A percentile compares a stretch with the other conserved stretches of the same genome.
Conservation (phyloP, 179 eudicot genomes). For the Silene noctiflora region DNA sequence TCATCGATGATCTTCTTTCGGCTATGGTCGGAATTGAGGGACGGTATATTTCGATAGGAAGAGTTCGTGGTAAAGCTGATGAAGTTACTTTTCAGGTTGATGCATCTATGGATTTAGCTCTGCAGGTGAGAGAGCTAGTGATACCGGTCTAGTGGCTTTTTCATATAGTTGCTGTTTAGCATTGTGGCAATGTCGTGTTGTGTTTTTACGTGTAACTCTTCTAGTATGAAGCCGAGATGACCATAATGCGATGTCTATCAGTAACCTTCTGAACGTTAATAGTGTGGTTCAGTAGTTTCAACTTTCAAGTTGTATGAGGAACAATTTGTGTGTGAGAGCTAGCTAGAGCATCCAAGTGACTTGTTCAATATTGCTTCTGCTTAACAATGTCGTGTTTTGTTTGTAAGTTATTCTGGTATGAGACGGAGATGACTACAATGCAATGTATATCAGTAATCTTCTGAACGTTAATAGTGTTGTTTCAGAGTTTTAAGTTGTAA, state of each 20-base stretch:
- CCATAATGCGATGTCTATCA: no score
- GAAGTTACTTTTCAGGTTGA: slow-evolving; percentile 61
- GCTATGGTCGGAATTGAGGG: slow-evolving; percentile 92
- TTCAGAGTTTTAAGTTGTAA: not conserved
- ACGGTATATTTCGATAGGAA: slow-evolving; percentile 68
- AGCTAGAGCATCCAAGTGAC: not conserved
- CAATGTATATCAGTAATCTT: no score
- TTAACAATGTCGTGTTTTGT: slow-evolving; percentile 2
- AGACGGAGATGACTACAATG: no score
- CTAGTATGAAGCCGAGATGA: no score
- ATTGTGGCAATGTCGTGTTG: no score
- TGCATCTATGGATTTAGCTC: slow-evolving; percentile 93
- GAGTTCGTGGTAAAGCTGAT: slow-evolving; percentile 48
- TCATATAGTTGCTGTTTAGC: no score
- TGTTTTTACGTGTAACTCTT: no score
- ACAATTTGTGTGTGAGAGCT: slow-evolving; percentile 5
- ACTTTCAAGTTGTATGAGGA: no score
- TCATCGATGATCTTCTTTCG: slow-evolving; percentile 86
- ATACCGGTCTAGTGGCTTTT: not conserved
- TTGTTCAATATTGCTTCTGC: not conserved
- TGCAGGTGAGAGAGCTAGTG: slow-evolving; percentile 52
- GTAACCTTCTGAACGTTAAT: no score
- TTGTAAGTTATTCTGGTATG: no score
- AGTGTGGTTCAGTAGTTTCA: not conserved
- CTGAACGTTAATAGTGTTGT: not conserved